Base-by-base conservation (phyloP, 2,329 filamentous ascomycete genomes). In the Penicillium sp. region DNA sequence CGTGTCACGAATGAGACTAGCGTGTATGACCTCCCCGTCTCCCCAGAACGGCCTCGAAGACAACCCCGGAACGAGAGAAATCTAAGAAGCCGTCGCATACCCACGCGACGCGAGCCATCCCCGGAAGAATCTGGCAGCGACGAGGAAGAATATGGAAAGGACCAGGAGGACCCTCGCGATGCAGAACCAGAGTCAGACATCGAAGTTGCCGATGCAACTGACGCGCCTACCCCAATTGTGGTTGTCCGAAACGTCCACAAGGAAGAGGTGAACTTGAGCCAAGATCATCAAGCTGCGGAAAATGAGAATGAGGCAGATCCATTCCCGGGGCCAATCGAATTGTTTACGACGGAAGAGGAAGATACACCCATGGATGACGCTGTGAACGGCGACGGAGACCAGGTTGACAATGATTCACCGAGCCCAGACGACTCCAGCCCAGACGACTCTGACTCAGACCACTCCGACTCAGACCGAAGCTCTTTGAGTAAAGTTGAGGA, bases 1-100 rank as follows among this genome's bases (percentile, higher is more conserved):
- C 47, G 54, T 40, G 52, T 55, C 8, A 49, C 46, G 4, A 27
- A 43, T 39, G 21, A 39, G n/a, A 18, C 43, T n/a, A 10, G 8
- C 13, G 8, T 58, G 27, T 56, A 46, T 18, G 56, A 59, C 21
- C 24, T 63, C 34, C 55, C 60, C 6, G 11, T n/a, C 16, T 51
- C 55, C 9, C 27, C 52, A 18, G 18, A n/a, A 11, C 31, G 9
- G 4, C n/a, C 32, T 21, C 40, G 10, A 42, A 34, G 18, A 18
- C 27, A n/a, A 4, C 24, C 27, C 32, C 21, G 27, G 11, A 51
- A 49, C 42, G 55, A 47, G 10, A 31, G 16, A 11, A 34, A 6
- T 21, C n/a, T 53, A 44, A 49, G 50, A 43, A 48, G 18, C 5
- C 50, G 38, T 10, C 7, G 3, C 27, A 8, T 34, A 3, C 11